These are phyloP conservation scores for Paramyrothecium roridum DNA, from an alignment of 2,329 filamentous ascomycete genomes.

Conservation along the genomic window DNA sequence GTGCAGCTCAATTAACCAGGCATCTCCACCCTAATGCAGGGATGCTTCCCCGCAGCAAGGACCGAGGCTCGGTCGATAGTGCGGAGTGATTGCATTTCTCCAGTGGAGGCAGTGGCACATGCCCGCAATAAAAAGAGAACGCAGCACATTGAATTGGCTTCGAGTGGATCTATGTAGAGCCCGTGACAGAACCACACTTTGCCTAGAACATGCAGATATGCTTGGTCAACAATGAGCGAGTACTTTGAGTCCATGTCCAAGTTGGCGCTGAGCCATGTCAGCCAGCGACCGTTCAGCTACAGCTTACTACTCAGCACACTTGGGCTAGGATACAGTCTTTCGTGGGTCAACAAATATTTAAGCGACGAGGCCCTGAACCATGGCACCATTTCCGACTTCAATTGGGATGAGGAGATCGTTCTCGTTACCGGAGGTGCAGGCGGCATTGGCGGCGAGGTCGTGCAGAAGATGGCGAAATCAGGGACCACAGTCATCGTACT, in stretches of 20 bases:
- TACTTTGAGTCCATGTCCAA: neutral
- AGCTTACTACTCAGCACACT: neutral
- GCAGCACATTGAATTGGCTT: no score
- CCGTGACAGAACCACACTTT: neutral
- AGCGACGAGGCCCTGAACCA: slow-evolving; percentile 22
- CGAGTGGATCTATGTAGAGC: neutral
- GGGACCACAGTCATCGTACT: slow-evolving; percentile 55
- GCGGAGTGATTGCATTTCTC: no score
- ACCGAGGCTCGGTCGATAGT: neutral
- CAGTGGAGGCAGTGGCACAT: neutral
- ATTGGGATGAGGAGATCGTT: slow-evolving; percentile 54
- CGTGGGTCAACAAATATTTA: neutral
- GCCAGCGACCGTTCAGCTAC: neutral
- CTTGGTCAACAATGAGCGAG: neutral
- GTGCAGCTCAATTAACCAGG: neutral
- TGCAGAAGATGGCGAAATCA: slow-evolving; percentile 45
- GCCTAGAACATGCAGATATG: neutral
- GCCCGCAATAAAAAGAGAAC: neutral
- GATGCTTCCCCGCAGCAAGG: neutral
- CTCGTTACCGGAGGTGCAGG: slow-evolving; percentile 59
- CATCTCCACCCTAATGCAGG: neutral
- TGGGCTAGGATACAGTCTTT: neutral
- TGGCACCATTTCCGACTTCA: slow-evolving; percentile 39
- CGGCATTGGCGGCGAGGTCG: slow-evolving; percentile 55
- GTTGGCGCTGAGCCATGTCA: neutral